Conservation (phyloP, 148 eudicot genomes). For the Silene conica region DNA sequence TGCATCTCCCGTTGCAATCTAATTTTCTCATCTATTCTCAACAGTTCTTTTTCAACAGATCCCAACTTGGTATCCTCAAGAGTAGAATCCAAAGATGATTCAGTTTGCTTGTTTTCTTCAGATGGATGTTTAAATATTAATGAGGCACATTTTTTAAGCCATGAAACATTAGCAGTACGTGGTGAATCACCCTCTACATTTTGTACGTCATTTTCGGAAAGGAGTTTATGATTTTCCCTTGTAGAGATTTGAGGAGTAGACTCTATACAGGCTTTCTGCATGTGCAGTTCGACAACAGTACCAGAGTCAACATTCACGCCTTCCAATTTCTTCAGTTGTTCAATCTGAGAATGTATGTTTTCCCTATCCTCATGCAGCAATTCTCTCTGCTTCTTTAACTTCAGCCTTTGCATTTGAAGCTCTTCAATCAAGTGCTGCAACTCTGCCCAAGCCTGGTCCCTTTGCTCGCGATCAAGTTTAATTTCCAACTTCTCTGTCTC, state of each 20-base stretch:
- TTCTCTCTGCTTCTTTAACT: constrained; percentile 86
- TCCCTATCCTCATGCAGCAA: constrained; percentile 68
- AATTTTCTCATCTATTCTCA: constrained; percentile 19
- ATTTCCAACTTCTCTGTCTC: constrained; percentile 69
- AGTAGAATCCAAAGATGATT: constrained; percentile 14
- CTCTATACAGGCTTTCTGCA: constrained; percentile 28
- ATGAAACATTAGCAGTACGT: constrained; percentile 51
- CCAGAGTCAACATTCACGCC: constrained; percentile 48
- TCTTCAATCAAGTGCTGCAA: constrained; percentile 67
- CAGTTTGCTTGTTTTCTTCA: constrained; percentile 21
- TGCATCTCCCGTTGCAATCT: constrained; percentile 6
- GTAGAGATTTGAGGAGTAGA: constrained; percentile 29
- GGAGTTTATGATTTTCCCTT: constrained; percentile 24
- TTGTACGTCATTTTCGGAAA: constrained; percentile 19
- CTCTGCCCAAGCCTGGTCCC: constrained; percentile 89
- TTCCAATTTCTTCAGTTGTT: constrained; percentile 65
- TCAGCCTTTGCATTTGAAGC: constrained; percentile 76
- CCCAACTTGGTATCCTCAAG: constrained; percentile 13
- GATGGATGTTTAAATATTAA: constrained; percentile 27
- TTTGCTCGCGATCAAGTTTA: constrained; percentile 66
- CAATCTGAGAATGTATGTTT: constrained; percentile 63
- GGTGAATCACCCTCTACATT: constrained; percentile 38
- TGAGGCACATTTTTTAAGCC: constrained; percentile 65
- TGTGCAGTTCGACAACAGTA: constrained; percentile 33
- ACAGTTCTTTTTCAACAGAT: constrained; percentile 14